These are phyloP conservation scores for Tilletia indica DNA, from an alignment of 1,284 basidiomycete species.

Conservation along the genomic window DNA sequence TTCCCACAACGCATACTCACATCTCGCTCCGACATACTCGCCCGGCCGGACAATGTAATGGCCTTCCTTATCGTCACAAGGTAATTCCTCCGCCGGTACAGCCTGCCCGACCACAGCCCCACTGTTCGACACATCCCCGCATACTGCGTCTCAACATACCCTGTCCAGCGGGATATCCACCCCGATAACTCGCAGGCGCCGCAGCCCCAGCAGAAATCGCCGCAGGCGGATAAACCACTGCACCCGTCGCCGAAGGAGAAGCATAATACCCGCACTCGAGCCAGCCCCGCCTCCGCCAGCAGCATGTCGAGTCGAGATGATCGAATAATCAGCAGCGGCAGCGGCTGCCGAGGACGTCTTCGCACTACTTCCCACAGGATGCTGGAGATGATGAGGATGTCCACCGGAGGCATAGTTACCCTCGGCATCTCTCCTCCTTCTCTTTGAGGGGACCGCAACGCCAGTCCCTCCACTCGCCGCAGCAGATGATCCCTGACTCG, in stretches of 20 bases:
- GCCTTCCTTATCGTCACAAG: conserved; percentile 57
- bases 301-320: conserved; percentile 1
- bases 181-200: conserved; percentile 10
- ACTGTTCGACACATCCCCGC: neutral
- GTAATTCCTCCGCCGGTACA: conserved; percentile 26
- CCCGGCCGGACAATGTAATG: conserved; percentile 57
- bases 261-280: conserved; percentile 18
- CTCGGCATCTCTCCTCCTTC: conserved; percentile 16
- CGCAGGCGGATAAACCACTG: neutral
- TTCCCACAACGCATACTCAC: conserved; percentile 19
- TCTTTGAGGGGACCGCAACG: neutral
- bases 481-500: conserved; percentile 21
- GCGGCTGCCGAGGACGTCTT: neutral
- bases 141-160: conserved; percentile 19
- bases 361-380: neutral
- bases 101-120: neutral
- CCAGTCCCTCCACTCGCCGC: neutral
- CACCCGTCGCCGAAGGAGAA: neutral
- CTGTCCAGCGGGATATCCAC: conserved; percentile 11
- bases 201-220: neutral
- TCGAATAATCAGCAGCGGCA: neutral
- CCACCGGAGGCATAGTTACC: neutral
- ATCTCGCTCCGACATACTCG: conserved; percentile 51
- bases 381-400: neutral
- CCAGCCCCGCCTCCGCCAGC: neutral